Evolutionary conservation across 768 basidiomycete species (phyloP).

Genomic region (Russula sp.): DNA sequence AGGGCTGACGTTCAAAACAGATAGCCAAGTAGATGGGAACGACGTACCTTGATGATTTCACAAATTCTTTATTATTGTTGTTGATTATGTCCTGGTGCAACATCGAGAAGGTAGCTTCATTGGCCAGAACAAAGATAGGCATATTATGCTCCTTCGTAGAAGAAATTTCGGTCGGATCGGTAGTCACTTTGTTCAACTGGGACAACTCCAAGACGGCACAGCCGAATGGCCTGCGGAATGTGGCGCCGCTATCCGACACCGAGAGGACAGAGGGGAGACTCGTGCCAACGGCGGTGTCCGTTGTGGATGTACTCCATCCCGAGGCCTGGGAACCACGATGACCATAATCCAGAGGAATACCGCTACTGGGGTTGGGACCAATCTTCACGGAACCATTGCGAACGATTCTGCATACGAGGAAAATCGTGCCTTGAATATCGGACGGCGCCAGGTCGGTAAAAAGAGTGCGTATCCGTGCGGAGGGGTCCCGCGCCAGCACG

Average conservation of each 20-base stretch:
- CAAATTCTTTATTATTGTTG: slow-evolving; percentile 69
- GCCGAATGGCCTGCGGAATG: slow-evolving; percentile 87
- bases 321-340: slow-evolving; percentile 54
- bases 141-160: slow-evolving; percentile 72
- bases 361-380: slow-evolving; percentile 48
- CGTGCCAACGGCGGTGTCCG: slow-evolving; percentile 2
- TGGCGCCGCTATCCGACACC: slow-evolving; percentile 31
- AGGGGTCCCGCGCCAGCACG: slow-evolving; percentile 72
- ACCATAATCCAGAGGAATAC: slow-evolving; percentile 37
- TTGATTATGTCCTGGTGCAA: slow-evolving; percentile 93
- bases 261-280: slow-evolving; percentile 7
- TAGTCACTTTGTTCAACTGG: slow-evolving; percentile 61
- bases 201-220: slow-evolving; percentile 88
- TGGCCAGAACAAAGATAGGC: slow-evolving; percentile 79
- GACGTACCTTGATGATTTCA: slow-evolving; percentile 71
- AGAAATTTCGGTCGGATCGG: slow-evolving; percentile 58
- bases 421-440: slow-evolving; percentile 82
- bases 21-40: not conserved
- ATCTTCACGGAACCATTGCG: slow-evolving; percentile 83
- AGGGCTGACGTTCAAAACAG: not conserved
- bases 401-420: slow-evolving; percentile 86
- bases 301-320: slow-evolving; percentile 21
- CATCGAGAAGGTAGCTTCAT: slow-evolving; percentile 85
- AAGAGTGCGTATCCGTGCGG: slow-evolving; percentile 71
- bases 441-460: slow-evolving; percentile 85